A percentile compares a stretch with the other conserved stretches of the same genome.
These are phyloP conservation scores for Rhytidiadelphus loreus DNA, from an alignment of 225 moss, liverwort and hornwort genomes.

Conservation along the genomic window DNA sequence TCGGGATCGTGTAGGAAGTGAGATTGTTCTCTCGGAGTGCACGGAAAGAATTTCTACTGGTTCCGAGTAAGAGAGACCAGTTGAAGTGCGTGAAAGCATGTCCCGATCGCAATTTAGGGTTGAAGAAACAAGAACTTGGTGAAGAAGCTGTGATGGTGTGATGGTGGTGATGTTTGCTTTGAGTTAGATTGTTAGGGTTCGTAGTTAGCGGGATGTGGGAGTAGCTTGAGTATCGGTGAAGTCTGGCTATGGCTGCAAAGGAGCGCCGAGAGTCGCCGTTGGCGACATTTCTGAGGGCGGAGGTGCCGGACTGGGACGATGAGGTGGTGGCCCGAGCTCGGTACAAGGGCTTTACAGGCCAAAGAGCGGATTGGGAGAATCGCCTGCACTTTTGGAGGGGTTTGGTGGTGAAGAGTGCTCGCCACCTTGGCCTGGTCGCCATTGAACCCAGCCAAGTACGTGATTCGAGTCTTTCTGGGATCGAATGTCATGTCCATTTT, in stretches of 20 bases:
- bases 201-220: not conserved
- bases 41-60: not conserved
- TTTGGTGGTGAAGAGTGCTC: slow-evolving; percentile 56
- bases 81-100: not conserved
- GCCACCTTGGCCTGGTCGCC: slow-evolving; percentile 50
- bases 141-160: not conserved
- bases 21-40: not conserved
- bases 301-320: slow-evolving; percentile 78
- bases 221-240: not conserved
- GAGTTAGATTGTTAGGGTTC: not conserved
- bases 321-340: slow-evolving; percentile 68
- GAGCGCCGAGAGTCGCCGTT: slow-evolving; percentile 26
- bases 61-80: not conserved
- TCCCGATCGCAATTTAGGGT: not conserved
- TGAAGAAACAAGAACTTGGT: not conserved
- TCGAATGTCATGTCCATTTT: not conserved
- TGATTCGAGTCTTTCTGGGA: not conserved
- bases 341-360: slow-evolving; percentile 84
- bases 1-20: not conserved
- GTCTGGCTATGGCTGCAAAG: slow-evolving; percentile 11
- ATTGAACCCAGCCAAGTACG: slow-evolving; percentile 55
- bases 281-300: slow-evolving; percentile 40
- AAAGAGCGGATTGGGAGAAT: slow-evolving; percentile 77
- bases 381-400: slow-evolving; percentile 71
- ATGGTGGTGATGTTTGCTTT: not conserved